Base-by-base conservation (phyloP, 805 yeast species). In the Candida maesae region DNA sequence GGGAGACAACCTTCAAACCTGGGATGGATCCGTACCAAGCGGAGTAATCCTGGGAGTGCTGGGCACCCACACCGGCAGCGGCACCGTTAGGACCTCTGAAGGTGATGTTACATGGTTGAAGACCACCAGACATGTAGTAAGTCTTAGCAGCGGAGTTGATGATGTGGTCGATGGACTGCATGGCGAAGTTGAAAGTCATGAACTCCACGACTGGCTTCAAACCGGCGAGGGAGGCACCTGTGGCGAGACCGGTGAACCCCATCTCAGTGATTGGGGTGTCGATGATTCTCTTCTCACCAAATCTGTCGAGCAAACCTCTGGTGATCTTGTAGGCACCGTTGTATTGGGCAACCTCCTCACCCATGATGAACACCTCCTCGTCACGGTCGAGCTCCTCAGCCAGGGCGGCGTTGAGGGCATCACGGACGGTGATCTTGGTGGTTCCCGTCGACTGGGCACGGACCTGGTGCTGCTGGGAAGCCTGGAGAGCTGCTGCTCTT, bases 61-160 rank as follows among this genome's bases (percentile, higher is more conserved):
- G 99, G 45, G 99, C 99, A 58, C 79, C 99, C 56, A 93, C 99
- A 79, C 98, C 98, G 36, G 97, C 97, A 55, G 99, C 96, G 36
- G 99, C 96, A 70, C 99, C 99, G 68, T 93, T 93, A 48, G 99
- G 98, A 60, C 99, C 99, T 72, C 99, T 84, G 77, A 93, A 93
- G 41, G 95, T 90, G 62, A 91, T 87, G 70, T 87, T 90, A 76
- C 97, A 90, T 49, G 91, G 91, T 70, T 90, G 96, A 50, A 81
- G 85, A 75, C 99, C 99, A 66, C 99, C 99, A 50, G 96, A 87
- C 99, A 93, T 93, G 75, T 93, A 93, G 69, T 81, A 88, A 37
- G 99, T 93, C 77, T 91, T 93, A 50, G 98, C 99, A 39, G 97
- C 98, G 43, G 98, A 90, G 78, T 93, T 93, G 70, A 93, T 78